phyloP scores from a whole-genome alignment of 495 filamentous ascomycete species.

The Echria macrotheca region DNA sequence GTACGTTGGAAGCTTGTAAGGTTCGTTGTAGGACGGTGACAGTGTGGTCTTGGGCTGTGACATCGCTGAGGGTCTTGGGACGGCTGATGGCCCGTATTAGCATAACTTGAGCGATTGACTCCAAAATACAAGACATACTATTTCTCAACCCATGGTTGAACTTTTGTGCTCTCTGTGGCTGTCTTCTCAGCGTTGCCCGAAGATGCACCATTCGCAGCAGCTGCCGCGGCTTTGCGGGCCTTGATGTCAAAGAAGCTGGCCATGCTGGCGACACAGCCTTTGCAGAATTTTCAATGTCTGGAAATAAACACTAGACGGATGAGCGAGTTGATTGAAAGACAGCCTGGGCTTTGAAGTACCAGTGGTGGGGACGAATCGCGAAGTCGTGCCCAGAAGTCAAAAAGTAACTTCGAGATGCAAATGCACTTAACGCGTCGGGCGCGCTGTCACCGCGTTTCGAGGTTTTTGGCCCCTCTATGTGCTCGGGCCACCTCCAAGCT shows the following conservation, averaged over 20 bases:
- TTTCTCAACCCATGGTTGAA: conserved; percentile 99
- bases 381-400: too few species aligned
- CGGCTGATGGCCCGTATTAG: conserved; percentile 70
- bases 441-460: background rate
- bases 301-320: too few species aligned
- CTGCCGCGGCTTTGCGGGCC: conserved; percentile 80
- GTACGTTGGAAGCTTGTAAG: conserved; percentile 86
- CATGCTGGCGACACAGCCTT: too few species aligned
- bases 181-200: conserved; percentile 45
- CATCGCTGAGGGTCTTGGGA: conserved; percentile 87
- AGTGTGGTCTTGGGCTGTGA: conserved; percentile 96
- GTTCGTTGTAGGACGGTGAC: conserved; percentile 87
- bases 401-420: too few species aligned
- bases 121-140: too few species aligned
- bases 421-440: conserved; percentile 20
- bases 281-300: too few species aligned
- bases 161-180: conserved; percentile 57
- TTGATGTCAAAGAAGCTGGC: conserved; percentile 93
- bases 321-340: too few species aligned
- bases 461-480: background rate
- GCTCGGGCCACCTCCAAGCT: background rate
- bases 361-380: too few species aligned
- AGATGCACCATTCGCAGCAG: conserved; percentile 51
- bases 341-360: too few species aligned
- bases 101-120: too few species aligned